A percentile compares a stretch with the other conserved stretches of the same genome.
phyloP scores from a whole-genome alignment of 2,329 filamentous ascomycete genomes.

The Paecilomyces dactylethromorphus region DNA sequence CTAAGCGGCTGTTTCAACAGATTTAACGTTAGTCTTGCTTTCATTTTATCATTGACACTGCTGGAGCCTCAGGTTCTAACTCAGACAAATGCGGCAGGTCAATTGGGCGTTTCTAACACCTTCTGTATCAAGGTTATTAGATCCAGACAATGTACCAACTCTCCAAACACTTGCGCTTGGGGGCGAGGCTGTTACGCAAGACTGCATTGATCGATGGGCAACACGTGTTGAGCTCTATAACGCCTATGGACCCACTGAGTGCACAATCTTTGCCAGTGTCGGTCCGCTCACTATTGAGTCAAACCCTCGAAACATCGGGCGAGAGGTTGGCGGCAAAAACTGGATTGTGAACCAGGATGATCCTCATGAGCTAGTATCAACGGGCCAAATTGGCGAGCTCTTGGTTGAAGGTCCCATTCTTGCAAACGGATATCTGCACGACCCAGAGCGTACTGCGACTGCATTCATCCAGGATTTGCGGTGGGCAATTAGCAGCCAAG shows the following conservation, averaged over 20 bases:
- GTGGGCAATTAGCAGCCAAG: neutral
- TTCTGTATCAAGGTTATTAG: conserved; percentile 10
- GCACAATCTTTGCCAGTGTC: conserved; percentile 5
- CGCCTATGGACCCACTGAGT: conserved; percentile 15
- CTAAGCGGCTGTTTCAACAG: no score
- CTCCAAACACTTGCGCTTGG: conserved; percentile 12
- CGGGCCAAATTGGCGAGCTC: conserved; percentile 67
- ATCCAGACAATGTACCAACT: conserved; percentile 9
- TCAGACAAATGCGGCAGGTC: conserved; percentile 2
- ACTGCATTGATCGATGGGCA: conserved; percentile 11
- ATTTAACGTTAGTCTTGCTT: no score
- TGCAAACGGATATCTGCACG: conserved; percentile 65
- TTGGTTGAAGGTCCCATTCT: conserved; percentile 62
- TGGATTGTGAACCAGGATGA: neutral
- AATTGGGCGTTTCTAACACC: conserved; percentile 14
- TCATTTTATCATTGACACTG: conserved; percentile 3
- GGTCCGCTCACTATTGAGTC: neutral
- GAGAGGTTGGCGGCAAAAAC: neutral
- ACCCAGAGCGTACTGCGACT: conserved; percentile 61
- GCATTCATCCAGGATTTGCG: conserved; percentile 54
- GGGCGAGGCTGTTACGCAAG: conserved; percentile 11
- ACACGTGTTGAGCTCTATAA: conserved; percentile 6
- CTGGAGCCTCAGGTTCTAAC: no score
- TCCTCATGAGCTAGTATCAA: conserved; percentile 61
- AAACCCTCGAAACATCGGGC: neutral